A percentile compares a stretch with the other conserved stretches of the same genome.
These are phyloP conservation scores for Kwoniella shandongensis DNA, from an alignment of 768 basidiomycete species.

Conservation along the genomic window DNA sequence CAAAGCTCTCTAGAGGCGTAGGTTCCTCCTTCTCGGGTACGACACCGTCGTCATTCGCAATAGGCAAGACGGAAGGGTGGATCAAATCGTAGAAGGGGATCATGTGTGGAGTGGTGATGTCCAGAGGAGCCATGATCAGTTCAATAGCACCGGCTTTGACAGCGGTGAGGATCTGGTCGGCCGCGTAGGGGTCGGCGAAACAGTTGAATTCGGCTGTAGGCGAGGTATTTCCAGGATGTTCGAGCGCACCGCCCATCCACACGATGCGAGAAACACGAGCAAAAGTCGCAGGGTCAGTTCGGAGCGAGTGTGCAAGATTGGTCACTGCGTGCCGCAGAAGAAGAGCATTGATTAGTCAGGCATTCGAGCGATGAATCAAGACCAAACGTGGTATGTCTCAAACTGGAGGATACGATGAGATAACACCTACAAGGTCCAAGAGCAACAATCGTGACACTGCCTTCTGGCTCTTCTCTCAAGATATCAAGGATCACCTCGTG, in stretches of 20 bases:
- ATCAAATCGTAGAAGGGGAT: conserved; percentile 66
- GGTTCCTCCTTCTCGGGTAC: conserved; percentile 8
- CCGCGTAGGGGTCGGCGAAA: conserved; percentile 84
- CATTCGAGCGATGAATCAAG: no score
- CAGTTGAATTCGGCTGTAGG: conserved; percentile 78
- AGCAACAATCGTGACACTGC: conserved; percentile 49
- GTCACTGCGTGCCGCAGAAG: conserved; percentile 73
- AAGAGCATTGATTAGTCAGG: no score
- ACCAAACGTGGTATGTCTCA: no score
- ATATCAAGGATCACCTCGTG: conserved; percentile 51
- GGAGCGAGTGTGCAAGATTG: conserved; percentile 70
- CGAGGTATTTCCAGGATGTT: conserved; percentile 83
- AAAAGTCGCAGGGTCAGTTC: conserved; percentile 60
- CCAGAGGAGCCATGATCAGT: conserved; percentile 65
- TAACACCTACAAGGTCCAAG: conserved; percentile 50
- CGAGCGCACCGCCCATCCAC: conserved; percentile 90
- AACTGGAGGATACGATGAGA: background rate
- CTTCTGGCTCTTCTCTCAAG: conserved; percentile 39
- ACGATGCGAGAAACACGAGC: conserved; percentile 64
- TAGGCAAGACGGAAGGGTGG: conserved; percentile 56
- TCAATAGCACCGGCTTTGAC: conserved; percentile 56
- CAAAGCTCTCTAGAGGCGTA: conserved; percentile 61
- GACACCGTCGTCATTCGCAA: background rate
- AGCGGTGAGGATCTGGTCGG: conserved; percentile 62
- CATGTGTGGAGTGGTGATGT: conserved; percentile 77